phyloP scores from a whole-genome alignment of 176 grass and related monocot species.

The Zizania latifolia region DNA sequence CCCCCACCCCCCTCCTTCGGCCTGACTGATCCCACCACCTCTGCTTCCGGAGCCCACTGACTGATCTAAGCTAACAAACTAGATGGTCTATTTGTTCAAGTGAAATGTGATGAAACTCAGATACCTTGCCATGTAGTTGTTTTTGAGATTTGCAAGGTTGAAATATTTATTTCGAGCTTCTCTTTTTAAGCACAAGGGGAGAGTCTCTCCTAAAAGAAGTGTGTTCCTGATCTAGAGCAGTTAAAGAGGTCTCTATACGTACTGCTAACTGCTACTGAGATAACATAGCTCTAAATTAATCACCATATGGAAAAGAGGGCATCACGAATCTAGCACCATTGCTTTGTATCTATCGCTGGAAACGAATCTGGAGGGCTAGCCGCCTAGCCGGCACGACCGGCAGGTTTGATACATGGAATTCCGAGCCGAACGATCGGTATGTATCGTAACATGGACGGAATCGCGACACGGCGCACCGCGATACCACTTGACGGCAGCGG shows the following conservation, averaged over 20 bases:
- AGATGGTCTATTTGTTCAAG: background rate
- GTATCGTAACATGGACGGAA: background rate
- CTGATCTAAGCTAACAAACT: background rate
- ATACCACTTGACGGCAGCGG: background rate
- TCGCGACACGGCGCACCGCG: background rate
- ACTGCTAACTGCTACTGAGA: background rate
- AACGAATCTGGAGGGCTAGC: background rate
- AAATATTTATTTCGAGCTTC: background rate
- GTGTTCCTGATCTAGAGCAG: background rate
- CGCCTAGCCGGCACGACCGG: background rate
- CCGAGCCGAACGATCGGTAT: background rate
- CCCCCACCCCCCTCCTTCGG: no score
- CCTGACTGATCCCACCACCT: no score
- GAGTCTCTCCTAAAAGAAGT: conserved; percentile 1
- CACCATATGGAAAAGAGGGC: background rate
- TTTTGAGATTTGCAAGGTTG: background rate
- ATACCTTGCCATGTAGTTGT: background rate
- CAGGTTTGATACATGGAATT: background rate
- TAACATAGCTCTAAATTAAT: background rate
- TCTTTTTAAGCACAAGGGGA: background rate
- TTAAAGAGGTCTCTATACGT: background rate
- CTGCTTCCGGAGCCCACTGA: no score
- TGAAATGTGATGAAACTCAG: background rate
- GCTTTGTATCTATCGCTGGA: background rate
- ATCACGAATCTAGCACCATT: background rate